Base-by-base conservation (phyloP, 1,284 basidiomycete species). In the Pseudomicrostroma phylloplanum region DNA sequence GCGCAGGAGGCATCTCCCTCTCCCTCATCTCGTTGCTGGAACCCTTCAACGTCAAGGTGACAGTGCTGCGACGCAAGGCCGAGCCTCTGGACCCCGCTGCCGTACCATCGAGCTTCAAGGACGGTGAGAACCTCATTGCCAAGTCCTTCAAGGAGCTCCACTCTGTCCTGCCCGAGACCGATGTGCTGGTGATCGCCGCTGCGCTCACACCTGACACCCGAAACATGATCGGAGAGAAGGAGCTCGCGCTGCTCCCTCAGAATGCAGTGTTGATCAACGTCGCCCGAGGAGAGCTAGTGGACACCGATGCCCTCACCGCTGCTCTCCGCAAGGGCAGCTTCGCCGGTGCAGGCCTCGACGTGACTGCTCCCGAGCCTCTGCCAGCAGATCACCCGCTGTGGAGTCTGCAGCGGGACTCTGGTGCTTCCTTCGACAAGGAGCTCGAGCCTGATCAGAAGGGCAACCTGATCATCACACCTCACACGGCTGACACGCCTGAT, bases 321-420 rank as follows among this genome's bases (percentile, higher is more conserved):
- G 91, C 92, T 0, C 80, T 96, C 53, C 81, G 82, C 56, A 85
- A 87, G 65, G 85, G 85, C 1, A 86, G 87, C 84, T 88, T 97
- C 51, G 94, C 89, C 83, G 92, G 88, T 25, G 94, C 94, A 0
- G 94, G 91, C 0, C 74, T 98, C 7, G 94, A 98, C 79, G 94
- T 97, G 40, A 86, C 96, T 12, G 91, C 92, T 67, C 91, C 90
- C 40, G 94, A 98, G 80, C 94, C 94, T 0, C 56, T 67, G 11
- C 64, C 64, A 2, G 60, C 58, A 2, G 43, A 42, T 11, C 63
- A 65, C 48, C 21, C 54, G 19, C 61, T 67, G 15, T 67, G 65
- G 60, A 43, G n/a, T 6, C 43, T 59, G 17, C 36, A 53, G 6
- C 41, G 23, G 15, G 51, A 56, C 13, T 15, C 30, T 3, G 51